Conservation (phyloP, 108 stramenopile species). For the Pseudonitzschia multiseries region DNA sequence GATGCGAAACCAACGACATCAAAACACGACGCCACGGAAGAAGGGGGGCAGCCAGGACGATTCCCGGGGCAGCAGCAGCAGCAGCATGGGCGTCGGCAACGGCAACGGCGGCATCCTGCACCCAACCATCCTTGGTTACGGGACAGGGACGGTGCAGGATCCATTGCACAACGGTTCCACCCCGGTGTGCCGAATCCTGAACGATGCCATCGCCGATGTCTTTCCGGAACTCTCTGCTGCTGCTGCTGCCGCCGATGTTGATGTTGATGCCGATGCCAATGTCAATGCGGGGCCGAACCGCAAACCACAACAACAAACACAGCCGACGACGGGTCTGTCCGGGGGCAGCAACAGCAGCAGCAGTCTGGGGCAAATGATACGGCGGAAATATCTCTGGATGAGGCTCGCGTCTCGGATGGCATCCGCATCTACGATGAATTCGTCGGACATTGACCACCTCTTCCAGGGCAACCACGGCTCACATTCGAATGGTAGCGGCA, state of each 20-base stretch:
- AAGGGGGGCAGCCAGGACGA: too few relatives aligned
- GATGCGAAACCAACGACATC: too few relatives aligned
- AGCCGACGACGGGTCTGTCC: not conserved
- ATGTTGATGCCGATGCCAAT: not conserved
- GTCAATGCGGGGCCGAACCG: not conserved
- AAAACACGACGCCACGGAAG: too few relatives aligned
- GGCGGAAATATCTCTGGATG: not conserved
- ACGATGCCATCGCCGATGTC: constrained; percentile 28
- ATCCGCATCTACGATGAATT: not conserved
- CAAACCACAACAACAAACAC: too few relatives aligned
- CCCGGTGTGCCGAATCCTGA: constrained; percentile 24
- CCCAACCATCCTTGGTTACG: not conserved
- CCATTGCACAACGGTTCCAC: constrained; percentile 29
- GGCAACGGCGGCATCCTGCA: too few relatives aligned
- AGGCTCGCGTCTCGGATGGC: not conserved
- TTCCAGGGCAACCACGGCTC: constrained; percentile 1
- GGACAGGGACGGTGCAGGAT: constrained; percentile 1
- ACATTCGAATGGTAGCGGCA: not conserved
- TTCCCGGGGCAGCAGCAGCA: too few relatives aligned
- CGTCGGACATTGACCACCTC: not conserved
- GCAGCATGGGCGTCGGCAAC: too few relatives aligned
- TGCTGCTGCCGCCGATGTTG: not conserved
- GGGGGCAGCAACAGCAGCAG: not conserved
- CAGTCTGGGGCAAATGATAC: not conserved
- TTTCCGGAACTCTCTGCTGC: constrained; percentile 33